Base-by-base conservation (phyloP, 2,329 filamentous ascomycete genomes). In the Aschersonia sp. region DNA sequence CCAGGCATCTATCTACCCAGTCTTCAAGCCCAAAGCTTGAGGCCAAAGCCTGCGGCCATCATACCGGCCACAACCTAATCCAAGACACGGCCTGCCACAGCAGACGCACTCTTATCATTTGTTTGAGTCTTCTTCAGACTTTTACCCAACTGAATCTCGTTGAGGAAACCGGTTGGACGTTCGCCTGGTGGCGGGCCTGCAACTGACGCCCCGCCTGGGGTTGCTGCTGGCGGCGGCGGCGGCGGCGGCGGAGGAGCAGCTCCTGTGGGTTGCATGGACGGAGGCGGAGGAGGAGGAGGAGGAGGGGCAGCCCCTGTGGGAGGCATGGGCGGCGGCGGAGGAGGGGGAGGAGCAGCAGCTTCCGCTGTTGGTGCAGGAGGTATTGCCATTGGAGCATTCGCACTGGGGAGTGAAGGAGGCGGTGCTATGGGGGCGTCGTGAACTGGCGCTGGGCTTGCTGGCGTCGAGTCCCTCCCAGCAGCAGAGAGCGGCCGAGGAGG, bases 401-500 rank as follows among this genome's bases (percentile, higher is more conserved):
- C 41, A 47, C 49, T 30, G 52, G 62, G 55, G 50, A 62, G 56
- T 4, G 58, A 56, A 3, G 59, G 57, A 1, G 59, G 59, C 6
- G 59, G 58, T 40, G 61, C 67, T 44, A 59, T 68, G 49, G 60
- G 66, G 49, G 64, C 65, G 51, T 65, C 68, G 58, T 58, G 69
- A 7, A 61, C 61, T 5, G 64, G 61, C n/a, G 58, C 61, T 35
- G 65, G 64, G 49, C 63, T 67, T 5, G 58, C 53, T 12, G 68
- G 61, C 20, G 69, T 61, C 6, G 71, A 71, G 56, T 85, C 85
- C 54, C 85, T 81, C 48, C 85, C 88, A 63, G 86, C 80, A 5
- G 88, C 84, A 28, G 87, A 94, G 43, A 96, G 68, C 31, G 91
- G 89, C 46, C 91, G 81, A 10, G 92, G 91, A 40, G 92, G 91